phyloP scores from a whole-genome alignment of 805 yeast genomes.

The Saturnispora serradocipensis region DNA sequence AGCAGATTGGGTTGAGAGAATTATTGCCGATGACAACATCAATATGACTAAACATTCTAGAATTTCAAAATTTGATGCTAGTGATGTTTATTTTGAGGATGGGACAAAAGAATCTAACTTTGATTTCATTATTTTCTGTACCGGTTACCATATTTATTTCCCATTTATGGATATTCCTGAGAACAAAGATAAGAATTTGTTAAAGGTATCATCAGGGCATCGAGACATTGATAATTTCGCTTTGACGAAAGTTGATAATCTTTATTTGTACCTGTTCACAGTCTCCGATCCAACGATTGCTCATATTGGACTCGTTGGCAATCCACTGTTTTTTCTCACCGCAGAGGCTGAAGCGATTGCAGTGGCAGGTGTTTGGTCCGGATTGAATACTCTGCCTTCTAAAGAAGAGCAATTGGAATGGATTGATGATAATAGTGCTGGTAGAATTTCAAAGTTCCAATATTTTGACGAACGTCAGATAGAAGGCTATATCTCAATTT shows the following conservation, averaged over 20 bases:
- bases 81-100: conserved; percentile 25
- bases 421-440: conserved; percentile 12
- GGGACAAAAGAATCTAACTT: conserved; percentile 24
- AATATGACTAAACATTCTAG: conserved; percentile 27
- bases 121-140: conserved; percentile 37
- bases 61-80: conserved; percentile 21
- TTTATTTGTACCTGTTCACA: conserved; percentile 28
- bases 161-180: conserved; percentile 30
- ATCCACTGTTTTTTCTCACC: conserved; percentile 38
- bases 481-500: conserved; percentile 7
- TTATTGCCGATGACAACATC: conserved; percentile 26
- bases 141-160: conserved; percentile 40
- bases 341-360: conserved; percentile 45
- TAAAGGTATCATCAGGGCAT: conserved; percentile 28
- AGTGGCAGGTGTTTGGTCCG: conserved; percentile 48
- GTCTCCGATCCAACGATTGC: conserved; percentile 35
- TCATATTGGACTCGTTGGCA: conserved; percentile 31
- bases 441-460: conserved; percentile 13
- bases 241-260: conserved; percentile 16
- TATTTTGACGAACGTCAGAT: conserved; percentile 11
- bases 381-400: conserved; percentile 32
- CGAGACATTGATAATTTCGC: conserved; percentile 14
- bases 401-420: conserved; percentile 14
- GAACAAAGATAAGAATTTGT: conserved; percentile 13
- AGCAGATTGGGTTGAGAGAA: conserved; percentile 29